Conservation (phyloP, 768 basidiomycete species). For the Lactifluus echinatus region DNA sequence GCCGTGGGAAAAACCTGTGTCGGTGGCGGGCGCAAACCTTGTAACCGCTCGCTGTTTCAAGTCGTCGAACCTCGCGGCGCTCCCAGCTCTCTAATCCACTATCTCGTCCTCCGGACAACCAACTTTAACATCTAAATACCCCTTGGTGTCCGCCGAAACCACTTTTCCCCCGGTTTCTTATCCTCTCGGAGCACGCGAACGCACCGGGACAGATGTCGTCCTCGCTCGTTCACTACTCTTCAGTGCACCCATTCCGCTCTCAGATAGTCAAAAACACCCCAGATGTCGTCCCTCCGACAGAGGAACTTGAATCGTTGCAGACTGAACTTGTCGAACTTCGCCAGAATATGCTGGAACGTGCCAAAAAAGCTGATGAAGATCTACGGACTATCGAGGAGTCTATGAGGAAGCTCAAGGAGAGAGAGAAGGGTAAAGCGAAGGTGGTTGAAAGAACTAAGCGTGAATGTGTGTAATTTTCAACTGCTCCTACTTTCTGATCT, state of each 20-base stretch:
- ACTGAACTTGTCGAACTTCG: conserved; percentile 49
- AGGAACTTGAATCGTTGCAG: conserved; percentile 61
- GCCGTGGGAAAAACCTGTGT: conserved; percentile 15
- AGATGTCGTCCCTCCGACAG: conserved; percentile 58
- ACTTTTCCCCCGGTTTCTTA: conserved; percentile 2
- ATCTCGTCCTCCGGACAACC: not conserved
- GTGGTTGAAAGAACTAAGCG: conserved; percentile 63
- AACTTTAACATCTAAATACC: not conserved
- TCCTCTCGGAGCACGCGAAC: conserved; percentile 7
- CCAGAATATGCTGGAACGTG: conserved; percentile 49
- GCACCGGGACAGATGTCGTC: conserved; percentile 43
- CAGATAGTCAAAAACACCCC: conserved; percentile 53
- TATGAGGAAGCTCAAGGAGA: conserved; percentile 68
- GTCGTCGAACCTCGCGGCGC: not conserved
- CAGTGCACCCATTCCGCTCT: conserved; percentile 45
- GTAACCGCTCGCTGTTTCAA: conserved; percentile 13
- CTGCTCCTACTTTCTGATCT: conserved; percentile 3
- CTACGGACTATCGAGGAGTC: conserved; percentile 66
- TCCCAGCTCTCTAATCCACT: not conserved
- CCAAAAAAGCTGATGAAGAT: conserved; percentile 70
- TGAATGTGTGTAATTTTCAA: conserved; percentile 53
- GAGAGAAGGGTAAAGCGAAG: conserved; percentile 63
- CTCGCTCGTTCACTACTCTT: conserved; percentile 43
- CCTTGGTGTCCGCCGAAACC: not conserved
- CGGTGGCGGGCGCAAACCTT: conserved; percentile 22